These are phyloP conservation scores for Fraxinus cuspidata DNA, from an alignment of 257 asterid genomes.

Conservation along the genomic window DNA sequence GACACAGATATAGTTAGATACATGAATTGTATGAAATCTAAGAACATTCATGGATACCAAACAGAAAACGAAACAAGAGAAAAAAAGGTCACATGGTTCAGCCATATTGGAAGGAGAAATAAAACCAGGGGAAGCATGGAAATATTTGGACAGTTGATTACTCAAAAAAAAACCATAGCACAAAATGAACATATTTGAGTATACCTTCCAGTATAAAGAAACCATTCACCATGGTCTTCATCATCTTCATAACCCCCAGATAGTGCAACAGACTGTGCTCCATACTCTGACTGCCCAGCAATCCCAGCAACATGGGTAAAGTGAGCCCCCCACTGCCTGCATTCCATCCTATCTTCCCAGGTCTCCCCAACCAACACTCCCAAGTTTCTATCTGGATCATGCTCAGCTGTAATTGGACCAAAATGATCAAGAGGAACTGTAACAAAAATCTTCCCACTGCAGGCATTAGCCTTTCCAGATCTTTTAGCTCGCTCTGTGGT, in stretches of 20 bases:
- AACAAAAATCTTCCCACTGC: slow-evolving; percentile 88
- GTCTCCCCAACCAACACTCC: slow-evolving; percentile 88
- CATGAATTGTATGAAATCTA: background rate
- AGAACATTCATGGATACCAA: background rate
- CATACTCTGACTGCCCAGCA: slow-evolving; percentile 70
- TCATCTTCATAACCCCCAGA: slow-evolving; percentile 92
- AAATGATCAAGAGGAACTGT: slow-evolving; percentile 73
- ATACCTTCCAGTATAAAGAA: slow-evolving; percentile 94
- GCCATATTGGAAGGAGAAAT: background rate
- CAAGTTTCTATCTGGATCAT: slow-evolving; percentile 64
- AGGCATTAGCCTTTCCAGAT: slow-evolving; percentile 89
- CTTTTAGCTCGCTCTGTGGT: slow-evolving; percentile 79
- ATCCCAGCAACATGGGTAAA: slow-evolving; percentile 86
- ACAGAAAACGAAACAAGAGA: background rate
- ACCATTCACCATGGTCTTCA: slow-evolving; percentile 96
- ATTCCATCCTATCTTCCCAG: slow-evolving; percentile 86
- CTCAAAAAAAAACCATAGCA: background rate
- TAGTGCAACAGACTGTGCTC: slow-evolving; percentile 88
- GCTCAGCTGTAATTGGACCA: slow-evolving; percentile 74
- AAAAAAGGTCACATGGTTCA: slow-evolving; percentile 15
- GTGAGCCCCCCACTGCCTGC: slow-evolving; percentile 97
- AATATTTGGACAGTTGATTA: background rate
- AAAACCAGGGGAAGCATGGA: background rate
- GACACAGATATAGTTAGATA: background rate
- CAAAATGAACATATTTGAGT: background rate